Base-by-base conservation (phyloP, 2,329 filamentous ascomycete genomes). In the Talaromyces pinophilus region DNA sequence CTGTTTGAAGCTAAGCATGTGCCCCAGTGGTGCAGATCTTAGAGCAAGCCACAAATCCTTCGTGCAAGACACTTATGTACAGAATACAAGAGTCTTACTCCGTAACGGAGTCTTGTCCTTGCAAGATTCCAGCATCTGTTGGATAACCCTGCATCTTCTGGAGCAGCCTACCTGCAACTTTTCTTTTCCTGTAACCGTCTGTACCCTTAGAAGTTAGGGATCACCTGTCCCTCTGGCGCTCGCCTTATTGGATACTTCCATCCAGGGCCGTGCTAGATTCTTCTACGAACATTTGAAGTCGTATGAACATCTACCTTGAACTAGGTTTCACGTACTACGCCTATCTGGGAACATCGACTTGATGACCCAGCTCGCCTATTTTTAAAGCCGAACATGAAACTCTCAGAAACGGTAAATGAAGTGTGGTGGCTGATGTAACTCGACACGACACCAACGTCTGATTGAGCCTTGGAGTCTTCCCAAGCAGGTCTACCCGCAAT, bases 11-110 rank as follows among this genome's bases (percentile, higher is more conserved):
- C 38, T 30, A 59, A n/a, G 35, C 46, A 30, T 38, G 54, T 63
- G 54, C 50, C 38, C 61, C 25, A 59, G 25, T 38, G 38, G 38
- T 42, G 65, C 65, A 67, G 65, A 67, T 67, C 65, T 67, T 67
- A 67, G 60, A 52, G 48, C 44, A 67, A 60, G 65, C 61, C 65
- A 67, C 60, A 40, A 38, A 67, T 67, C 65, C 65, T 63, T 66
- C 46, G 61, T 25, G 22, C 60, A 48, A 63, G 55, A 42, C 44
- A 52, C 62, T 35, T 28, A 55, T 33, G 25, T 44, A 28, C 38
- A 60, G 15, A 60, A 60, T 44, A 60, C 57, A 60, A 19, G 57
- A 22, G 38, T 28, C 22, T 60, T 46, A 30, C 22, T 46, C 57
- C 40, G 57, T 60, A 60, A 60, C 40, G 19, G 25, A 13, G 38